A percentile compares a stretch with the other conserved stretches of the same genome.
Conservation (phyloP, 2,329 filamentous ascomycete genomes). For the Sclerotinia subarctica region DNA sequence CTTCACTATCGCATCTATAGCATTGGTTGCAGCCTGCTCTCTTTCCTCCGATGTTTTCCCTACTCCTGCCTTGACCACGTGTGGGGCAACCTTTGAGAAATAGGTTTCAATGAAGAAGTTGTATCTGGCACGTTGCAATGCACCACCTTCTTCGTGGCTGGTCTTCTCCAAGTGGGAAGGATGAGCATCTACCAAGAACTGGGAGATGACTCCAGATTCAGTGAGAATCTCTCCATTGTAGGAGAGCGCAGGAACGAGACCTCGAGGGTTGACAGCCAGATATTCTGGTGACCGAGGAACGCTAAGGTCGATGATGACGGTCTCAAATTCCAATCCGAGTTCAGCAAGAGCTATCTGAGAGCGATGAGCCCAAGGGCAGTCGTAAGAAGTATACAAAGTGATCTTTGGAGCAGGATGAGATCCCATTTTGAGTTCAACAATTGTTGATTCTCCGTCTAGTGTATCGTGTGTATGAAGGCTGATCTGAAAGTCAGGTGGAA, state of each 20-base stretch:
- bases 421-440: slow-evolving; percentile 21
- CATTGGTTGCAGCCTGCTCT: slow-evolving; percentile 50
- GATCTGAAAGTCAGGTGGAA: slow-evolving; percentile 20
- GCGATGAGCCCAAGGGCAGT: slow-evolving; percentile 73
- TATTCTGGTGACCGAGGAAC: slow-evolving; percentile 70
- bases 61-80: slow-evolving; percentile 44
- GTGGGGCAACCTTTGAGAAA: slow-evolving; percentile 55
- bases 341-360: slow-evolving; percentile 70
- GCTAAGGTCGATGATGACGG: slow-evolving; percentile 69
- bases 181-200: slow-evolving; percentile 67
- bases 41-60: slow-evolving; percentile 39
- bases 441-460: slow-evolving; percentile 19
- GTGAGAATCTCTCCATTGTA: slow-evolving; percentile 66
- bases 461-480: slow-evolving; percentile 17
- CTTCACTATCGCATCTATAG: slow-evolving; percentile 58
- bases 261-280: slow-evolving; percentile 73
- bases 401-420: slow-evolving; percentile 23
- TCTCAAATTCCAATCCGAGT: slow-evolving; percentile 62
- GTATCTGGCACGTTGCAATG: slow-evolving; percentile 63
- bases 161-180: slow-evolving; percentile 64
- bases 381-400: slow-evolving; percentile 25
- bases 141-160: slow-evolving; percentile 49
- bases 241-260: slow-evolving; percentile 68
- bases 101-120: slow-evolving; percentile 71
- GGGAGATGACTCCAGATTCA: slow-evolving; percentile 70